Conservation (phyloP, 345 rosid genomes). For the Eucalyptus fibrosa region DNA sequence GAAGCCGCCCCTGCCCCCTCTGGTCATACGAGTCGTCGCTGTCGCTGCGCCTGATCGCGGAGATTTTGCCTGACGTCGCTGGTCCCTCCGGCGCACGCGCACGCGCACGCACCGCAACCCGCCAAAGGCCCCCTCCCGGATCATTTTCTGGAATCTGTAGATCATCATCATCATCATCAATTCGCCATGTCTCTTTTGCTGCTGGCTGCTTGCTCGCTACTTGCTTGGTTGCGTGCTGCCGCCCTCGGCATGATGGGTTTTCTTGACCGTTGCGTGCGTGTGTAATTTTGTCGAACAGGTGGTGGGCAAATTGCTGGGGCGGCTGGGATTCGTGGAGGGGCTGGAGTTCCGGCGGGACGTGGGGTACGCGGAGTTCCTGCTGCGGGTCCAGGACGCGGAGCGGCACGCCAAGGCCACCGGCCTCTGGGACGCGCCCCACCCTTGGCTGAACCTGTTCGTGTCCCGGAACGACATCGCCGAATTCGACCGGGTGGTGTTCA, state of each 20-base stretch:
- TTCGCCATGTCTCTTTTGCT: neutral
- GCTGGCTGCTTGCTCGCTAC: neutral
- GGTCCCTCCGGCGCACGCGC: slow-evolving; percentile 26
- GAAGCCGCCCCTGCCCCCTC: neutral
- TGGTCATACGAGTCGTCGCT: neutral
- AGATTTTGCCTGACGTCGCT: slow-evolving; percentile 8
- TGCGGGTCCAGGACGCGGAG: slow-evolving; percentile 62
- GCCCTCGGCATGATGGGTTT: neutral
- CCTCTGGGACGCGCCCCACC: slow-evolving; percentile 86
- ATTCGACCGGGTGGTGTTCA: slow-evolving; percentile 67
- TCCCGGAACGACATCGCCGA: slow-evolving; percentile 40
- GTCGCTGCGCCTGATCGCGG: slow-evolving; percentile 12
- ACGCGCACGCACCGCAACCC: slow-evolving; percentile 5
- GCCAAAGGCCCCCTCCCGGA: slow-evolving; percentile 8
- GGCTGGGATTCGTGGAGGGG: slow-evolving; percentile 32
- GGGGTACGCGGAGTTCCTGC: slow-evolving; percentile 54
- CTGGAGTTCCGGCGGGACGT: slow-evolving; percentile 52
- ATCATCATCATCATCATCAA: neutral
- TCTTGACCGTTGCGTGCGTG: neutral
- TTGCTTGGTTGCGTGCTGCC: no score
- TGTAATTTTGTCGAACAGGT: slow-evolving; percentile 8
- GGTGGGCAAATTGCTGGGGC: slow-evolving; percentile 33
- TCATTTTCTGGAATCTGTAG: neutral
- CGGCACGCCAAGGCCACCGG: slow-evolving; percentile 47
- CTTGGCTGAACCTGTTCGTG: slow-evolving; percentile 85